Percentiles rank a stretch among this genome's conserved stretches.
phyloP scores from a whole-genome alignment of 805 yeast species.

The Lachancea kluyveri region DNA sequence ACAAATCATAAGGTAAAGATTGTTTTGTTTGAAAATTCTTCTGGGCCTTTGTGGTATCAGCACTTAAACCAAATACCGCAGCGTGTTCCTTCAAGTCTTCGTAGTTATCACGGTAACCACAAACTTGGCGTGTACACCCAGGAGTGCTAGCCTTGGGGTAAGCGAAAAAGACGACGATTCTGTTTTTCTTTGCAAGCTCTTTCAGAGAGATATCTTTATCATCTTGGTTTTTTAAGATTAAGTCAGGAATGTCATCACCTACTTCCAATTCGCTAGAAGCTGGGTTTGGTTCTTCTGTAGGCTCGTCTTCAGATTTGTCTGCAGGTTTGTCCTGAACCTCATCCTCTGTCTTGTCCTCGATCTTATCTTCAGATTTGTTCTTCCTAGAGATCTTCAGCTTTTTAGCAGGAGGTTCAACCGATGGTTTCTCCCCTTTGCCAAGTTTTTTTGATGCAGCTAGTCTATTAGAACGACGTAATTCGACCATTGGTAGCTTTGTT shows the following conservation, averaged over 20 bases:
- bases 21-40: conserved; percentile 69
- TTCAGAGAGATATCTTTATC: conserved; percentile 52
- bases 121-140: conserved; percentile 93
- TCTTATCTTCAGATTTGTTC: conserved; percentile 19
- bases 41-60: conserved; percentile 78
- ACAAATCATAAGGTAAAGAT: conserved; percentile 61
- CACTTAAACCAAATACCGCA: conserved; percentile 72
- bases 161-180: conserved; percentile 54
- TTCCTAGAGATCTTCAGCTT: conserved; percentile 15
- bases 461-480: conserved; percentile 30
- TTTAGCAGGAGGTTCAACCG: conserved; percentile 14
- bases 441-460: conserved; percentile 13
- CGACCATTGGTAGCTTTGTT: conserved; percentile 10
- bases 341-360: conserved; percentile 19
- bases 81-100: conserved; percentile 33
- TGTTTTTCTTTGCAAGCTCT: conserved; percentile 34
- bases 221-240: conserved; percentile 61
- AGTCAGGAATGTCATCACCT: conserved; percentile 64
- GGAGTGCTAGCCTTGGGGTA: conserved; percentile 94
- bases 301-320: conserved; percentile 2
- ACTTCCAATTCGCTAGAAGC: conserved; percentile 30
- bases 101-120: conserved; percentile 73
- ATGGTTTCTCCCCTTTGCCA: conserved; percentile 4
- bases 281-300: conserved; percentile 5
- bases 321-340: conserved; percentile 5